These are phyloP conservation scores for Kuraishia capsulata DNA, from an alignment of 805 yeast genomes.

Conservation along the genomic window DNA sequence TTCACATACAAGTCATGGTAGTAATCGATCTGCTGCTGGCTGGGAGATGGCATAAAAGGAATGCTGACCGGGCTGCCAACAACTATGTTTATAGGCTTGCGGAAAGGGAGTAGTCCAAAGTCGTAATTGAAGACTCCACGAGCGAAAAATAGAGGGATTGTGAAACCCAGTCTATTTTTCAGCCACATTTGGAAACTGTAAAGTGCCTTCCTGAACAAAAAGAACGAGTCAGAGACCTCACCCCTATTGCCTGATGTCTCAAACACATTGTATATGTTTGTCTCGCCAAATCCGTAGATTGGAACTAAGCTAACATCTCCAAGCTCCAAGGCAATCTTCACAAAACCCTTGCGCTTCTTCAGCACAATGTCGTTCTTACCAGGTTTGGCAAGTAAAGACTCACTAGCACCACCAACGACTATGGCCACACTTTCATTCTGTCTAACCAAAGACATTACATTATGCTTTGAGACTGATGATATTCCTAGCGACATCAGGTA, in stretches of 20 bases:
- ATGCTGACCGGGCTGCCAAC: slow-evolving; percentile 59
- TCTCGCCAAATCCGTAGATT: slow-evolving; percentile 87
- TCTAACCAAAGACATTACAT: slow-evolving; percentile 54
- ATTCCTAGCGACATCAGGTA: slow-evolving; percentile 75
- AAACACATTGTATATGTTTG: slow-evolving; percentile 38
- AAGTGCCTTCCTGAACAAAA: slow-evolving; percentile 17
- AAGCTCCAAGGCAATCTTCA: slow-evolving; percentile 72
- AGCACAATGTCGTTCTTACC: slow-evolving; percentile 63
- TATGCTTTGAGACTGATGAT: slow-evolving; percentile 71
- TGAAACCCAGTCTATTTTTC: slow-evolving; percentile 67
- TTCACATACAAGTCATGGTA: slow-evolving; percentile 67
- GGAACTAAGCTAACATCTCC: slow-evolving; percentile 83
- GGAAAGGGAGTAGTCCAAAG: slow-evolving; percentile 81
- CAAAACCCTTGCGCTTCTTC: slow-evolving; percentile 77
- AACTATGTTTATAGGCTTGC: slow-evolving; percentile 72
- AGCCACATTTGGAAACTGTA: slow-evolving; percentile 61
- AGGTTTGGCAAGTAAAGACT: slow-evolving; percentile 60
- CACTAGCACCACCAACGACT: slow-evolving; percentile 96
- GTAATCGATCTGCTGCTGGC: slow-evolving; percentile 45
- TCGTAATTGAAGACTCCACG: slow-evolving; percentile 90
- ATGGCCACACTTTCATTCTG: slow-evolving; percentile 73
- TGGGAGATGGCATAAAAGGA: slow-evolving; percentile 35
- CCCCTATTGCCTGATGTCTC: slow-evolving; percentile 14
- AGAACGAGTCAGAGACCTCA: background rate
- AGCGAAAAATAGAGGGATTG: slow-evolving; percentile 86